phyloP scores from a whole-genome alignment of 768 basidiomycete species.

The Mycena leptocephala region DNA sequence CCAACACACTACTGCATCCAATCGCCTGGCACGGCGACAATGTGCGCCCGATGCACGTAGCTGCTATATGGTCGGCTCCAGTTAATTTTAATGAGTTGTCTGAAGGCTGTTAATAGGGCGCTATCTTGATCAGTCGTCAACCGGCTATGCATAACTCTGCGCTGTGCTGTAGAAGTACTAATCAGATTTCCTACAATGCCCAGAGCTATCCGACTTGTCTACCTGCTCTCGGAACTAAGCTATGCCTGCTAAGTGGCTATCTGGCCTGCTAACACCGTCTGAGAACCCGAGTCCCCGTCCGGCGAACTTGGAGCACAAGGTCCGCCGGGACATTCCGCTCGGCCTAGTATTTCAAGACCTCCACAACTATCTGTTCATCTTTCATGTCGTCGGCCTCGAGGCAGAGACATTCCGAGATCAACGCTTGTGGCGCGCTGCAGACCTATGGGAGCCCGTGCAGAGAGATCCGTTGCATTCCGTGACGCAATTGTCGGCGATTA shows the following conservation, averaged over 20 bases:
- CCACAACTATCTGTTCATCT: background rate
- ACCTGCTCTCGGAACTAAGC: background rate
- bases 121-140: conserved; percentile 4
- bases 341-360: no score
- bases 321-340: conserved; percentile 4
- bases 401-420: conserved; percentile 13
- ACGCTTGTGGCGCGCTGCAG: conserved; percentile 17
- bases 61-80: background rate
- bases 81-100: conserved; percentile 1
- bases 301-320: background rate
- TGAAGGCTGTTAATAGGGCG: conserved; percentile 1
- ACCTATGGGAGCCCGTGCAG: conserved; percentile 15
- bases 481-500: conserved; percentile 21
- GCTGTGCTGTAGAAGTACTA: background rate
- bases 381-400: conserved; percentile 21
- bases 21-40: conserved; percentile 13
- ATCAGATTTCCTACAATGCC: background rate
- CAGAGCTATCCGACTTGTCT: conserved; percentile 9
- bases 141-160: background rate
- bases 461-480: conserved; percentile 10
- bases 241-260: background rate
- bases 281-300: conserved; percentile 16
- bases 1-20: conserved; percentile 2
- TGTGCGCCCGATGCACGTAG: conserved; percentile 11
- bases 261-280: background rate